phyloP scores from a whole-genome alignment of 2,329 filamentous ascomycete species.

The Fusarium domesticum region DNA sequence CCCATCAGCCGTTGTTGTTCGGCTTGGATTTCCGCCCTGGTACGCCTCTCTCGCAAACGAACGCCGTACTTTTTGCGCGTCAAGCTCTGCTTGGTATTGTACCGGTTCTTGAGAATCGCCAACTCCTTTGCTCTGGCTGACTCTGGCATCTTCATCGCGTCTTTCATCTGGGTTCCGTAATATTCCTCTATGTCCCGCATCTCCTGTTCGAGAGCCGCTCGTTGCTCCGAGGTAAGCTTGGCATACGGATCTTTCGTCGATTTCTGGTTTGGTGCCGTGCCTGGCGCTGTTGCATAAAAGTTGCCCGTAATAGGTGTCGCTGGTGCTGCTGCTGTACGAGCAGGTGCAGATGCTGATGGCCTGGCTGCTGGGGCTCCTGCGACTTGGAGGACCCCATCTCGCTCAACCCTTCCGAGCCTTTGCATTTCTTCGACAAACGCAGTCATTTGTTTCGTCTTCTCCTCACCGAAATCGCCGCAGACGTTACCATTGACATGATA shows the following conservation, averaged over 20 bases:
- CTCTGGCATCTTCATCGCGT: conserved; percentile 39
- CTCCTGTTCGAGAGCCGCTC: conserved; percentile 26
- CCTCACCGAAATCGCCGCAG: conserved; percentile 42
- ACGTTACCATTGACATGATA: conserved; percentile 46
- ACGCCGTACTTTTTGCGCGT: conserved; percentile 59
- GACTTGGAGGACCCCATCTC: not conserved
- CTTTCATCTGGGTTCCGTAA: conserved; percentile 42
- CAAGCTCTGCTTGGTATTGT: conserved; percentile 54
- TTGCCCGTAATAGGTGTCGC: too few relatives aligned
- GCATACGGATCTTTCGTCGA: conserved; percentile 41
- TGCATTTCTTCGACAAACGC: conserved; percentile 5
- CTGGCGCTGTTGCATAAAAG: too few relatives aligned
- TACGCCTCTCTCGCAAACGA: conserved; percentile 48
- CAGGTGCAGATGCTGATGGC: not conserved
- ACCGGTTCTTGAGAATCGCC: conserved; percentile 48
- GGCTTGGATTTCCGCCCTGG: conserved; percentile 44
- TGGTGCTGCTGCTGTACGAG: too few relatives aligned
- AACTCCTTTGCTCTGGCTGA: conserved; percentile 34
- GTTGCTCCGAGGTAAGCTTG: conserved; percentile 38
- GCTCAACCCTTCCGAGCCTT: not conserved
- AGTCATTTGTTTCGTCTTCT: conserved; percentile 13
- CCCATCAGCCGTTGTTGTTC: conserved; percentile 39
- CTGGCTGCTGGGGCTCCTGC: not conserved
- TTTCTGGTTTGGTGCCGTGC: conserved; percentile 7
- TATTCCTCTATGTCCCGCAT: conserved; percentile 32